These are phyloP conservation scores for Nicotiana benthamiana DNA, from an alignment of 257 asterid species.

Conservation along the genomic window DNA sequence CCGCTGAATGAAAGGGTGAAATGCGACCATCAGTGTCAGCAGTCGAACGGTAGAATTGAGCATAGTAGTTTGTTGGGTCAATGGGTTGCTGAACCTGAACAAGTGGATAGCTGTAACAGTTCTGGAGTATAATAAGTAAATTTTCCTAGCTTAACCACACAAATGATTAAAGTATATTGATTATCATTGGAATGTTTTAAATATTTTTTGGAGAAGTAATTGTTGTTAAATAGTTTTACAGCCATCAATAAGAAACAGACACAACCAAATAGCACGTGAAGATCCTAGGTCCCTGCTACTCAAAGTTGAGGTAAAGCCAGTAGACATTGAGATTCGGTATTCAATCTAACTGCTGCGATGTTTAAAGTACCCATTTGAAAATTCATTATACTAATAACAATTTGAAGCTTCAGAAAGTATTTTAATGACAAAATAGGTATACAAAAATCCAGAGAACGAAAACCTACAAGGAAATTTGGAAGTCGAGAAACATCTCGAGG, in stretches of 20 bases:
- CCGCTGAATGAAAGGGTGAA: constrained; percentile 66
- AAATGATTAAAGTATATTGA: not conserved
- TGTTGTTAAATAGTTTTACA: not conserved
- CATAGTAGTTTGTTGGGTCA: constrained; percentile 72
- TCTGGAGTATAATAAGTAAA: not conserved
- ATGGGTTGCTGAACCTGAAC: constrained; percentile 63
- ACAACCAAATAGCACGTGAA: not conserved
- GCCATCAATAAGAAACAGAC: not conserved
- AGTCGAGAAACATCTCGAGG: constrained; percentile 61
- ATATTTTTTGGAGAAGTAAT: not conserved
- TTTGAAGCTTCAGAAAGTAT: not conserved
- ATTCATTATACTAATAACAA: not conserved
- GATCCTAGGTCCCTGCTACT: not conserved
- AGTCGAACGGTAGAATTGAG: constrained; percentile 61
- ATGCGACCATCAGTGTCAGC: constrained; percentile 66
- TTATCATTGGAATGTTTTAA: not conserved
- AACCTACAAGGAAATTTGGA: constrained; percentile 67
- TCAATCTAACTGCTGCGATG: not conserved
- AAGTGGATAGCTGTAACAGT: not conserved
- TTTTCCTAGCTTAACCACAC: not conserved
- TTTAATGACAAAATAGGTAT: not conserved
- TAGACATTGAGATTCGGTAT: not conserved
- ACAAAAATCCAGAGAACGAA: constrained; percentile 8
- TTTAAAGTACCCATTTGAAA: not conserved
- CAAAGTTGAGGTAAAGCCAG: not conserved